These are phyloP conservation scores for Amyloporia xantha DNA, from an alignment of 768 basidiomycete species.

Conservation along the genomic window DNA sequence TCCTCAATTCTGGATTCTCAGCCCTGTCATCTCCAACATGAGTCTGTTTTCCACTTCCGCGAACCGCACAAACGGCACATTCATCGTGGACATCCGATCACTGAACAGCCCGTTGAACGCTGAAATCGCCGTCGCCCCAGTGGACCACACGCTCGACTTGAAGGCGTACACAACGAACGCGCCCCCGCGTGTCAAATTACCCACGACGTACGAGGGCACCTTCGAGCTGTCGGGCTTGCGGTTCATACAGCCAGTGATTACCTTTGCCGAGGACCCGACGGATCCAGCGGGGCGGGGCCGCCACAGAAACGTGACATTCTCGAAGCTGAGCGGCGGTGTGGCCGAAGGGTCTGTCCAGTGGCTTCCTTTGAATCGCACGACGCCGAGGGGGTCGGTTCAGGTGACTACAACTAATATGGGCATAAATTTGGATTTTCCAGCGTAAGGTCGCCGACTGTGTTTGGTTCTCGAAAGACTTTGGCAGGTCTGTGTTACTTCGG, in stretches of 20 bases:
- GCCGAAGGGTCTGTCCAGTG: constrained; percentile 8
- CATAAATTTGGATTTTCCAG: not conserved
- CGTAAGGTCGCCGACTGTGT: too few relatives aligned
- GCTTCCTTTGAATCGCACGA: constrained; percentile 1
- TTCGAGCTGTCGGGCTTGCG: constrained; percentile 23
- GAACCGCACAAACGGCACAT: constrained; percentile 21
- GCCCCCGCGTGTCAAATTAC: constrained; percentile 26
- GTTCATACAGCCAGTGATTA: not conserved
- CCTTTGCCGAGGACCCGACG: not conserved
- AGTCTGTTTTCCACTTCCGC: constrained; percentile 10
- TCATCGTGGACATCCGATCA: constrained; percentile 26
- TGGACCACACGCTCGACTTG: constrained; percentile 27
- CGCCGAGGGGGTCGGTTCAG: constrained; percentile 3
- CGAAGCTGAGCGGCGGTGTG: not conserved
- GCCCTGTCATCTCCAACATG: constrained; percentile 13
- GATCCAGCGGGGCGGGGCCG: constrained; percentile 19
- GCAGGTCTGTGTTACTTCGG: too few relatives aligned
- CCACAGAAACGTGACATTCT: not conserved
- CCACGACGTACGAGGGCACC: constrained; percentile 33
- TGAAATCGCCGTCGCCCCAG: constrained; percentile 26
- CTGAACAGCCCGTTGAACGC: constrained; percentile 29
- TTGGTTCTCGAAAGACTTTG: too few relatives aligned
- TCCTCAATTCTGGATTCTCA: constrained; percentile 2
- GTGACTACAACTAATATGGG: constrained; percentile 9
- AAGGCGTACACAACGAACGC: constrained; percentile 28